Evolutionary conservation across 169 alveolate species (phyloP), one percentile per base, ranked within the genome.

Genomic region (Ophryocystis elektroscirrha): DNA sequence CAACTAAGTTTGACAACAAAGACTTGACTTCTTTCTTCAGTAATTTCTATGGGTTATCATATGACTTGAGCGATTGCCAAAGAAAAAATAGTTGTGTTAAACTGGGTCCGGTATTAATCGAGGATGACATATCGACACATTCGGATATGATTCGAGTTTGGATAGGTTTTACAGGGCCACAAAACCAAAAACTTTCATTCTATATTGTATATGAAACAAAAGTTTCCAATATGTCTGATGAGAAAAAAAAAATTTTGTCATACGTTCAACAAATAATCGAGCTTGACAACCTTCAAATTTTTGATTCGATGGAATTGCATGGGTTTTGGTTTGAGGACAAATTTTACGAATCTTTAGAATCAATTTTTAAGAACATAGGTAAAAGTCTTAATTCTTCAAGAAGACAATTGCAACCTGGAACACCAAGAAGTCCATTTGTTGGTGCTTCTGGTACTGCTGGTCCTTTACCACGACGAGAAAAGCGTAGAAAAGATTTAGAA

Each of bases 401-500:
- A 12, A 12, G 39, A 12, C 39, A n/a, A n/a, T 12, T n/a, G 18
- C 18, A 12, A n/a, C 39, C 39, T 32, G n/a, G 18, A 12, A 32
- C 39, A 12, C 39, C 12, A 12, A 32, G n/a, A n/a, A 12, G 18
- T 32, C 39, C 39, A n/a, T 32, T 12, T n/a, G 39, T 12, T n/a
- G 39, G 39, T 12, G 39, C 39, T 12, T 12, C 39, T 12, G 39
- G 39, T 12, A 32, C 39, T 12, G 39, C 39, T n/a, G 39, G 39
- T 12, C 39, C n/a, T 12, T 12, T 12, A 12, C 39, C n/a, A n/a
- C 18, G n/a, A 12, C 12, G 39, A n/a, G 12, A 12, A n/a, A n/a
- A 12, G 12, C 12, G n/a, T 12, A 12, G 39, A n/a, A 12, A 5
- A 35, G 74, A 67, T n/a, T 38, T 66, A 39, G 74, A 66, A 48